Conservation (phyloP, 805 yeast genomes). For the Grigorovia jiainica region DNA sequence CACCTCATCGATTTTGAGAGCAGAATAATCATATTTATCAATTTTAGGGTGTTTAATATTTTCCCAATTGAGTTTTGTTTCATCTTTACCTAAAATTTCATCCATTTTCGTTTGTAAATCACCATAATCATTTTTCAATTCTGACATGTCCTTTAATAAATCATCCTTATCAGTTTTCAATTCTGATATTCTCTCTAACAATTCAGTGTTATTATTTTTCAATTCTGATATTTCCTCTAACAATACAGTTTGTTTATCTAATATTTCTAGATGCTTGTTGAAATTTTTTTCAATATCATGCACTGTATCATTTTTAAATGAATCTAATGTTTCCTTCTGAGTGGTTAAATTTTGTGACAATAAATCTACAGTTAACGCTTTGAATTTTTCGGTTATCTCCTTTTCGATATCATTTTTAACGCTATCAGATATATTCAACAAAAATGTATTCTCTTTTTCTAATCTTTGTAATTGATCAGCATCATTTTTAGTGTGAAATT, state of each 20-base stretch:
- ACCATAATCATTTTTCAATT: neutral
- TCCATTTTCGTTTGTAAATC: neutral
- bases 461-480: neutral
- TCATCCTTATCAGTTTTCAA: no score
- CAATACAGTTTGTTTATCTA: neutral
- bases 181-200: no score
- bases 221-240: neutral
- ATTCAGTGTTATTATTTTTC: neutral
- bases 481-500: neutral
- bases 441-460: neutral
- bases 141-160: neutral
- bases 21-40: neutral
- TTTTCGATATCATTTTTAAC: neutral
- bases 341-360: neutral
- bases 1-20: slow-evolving; percentile 13
- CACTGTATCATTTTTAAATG: neutral
- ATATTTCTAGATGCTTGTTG: neutral
- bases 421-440: neutral
- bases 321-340: neutral
- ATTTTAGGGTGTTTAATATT: slow-evolving; percentile 3
- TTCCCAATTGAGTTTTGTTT: neutral
- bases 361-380: neutral
- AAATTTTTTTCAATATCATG: neutral
- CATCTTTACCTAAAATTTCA: neutral
- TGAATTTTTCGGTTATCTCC: neutral